Conservation (phyloP, 495 filamentous ascomycete species). For the Aspergillus heteromorphus region DNA sequence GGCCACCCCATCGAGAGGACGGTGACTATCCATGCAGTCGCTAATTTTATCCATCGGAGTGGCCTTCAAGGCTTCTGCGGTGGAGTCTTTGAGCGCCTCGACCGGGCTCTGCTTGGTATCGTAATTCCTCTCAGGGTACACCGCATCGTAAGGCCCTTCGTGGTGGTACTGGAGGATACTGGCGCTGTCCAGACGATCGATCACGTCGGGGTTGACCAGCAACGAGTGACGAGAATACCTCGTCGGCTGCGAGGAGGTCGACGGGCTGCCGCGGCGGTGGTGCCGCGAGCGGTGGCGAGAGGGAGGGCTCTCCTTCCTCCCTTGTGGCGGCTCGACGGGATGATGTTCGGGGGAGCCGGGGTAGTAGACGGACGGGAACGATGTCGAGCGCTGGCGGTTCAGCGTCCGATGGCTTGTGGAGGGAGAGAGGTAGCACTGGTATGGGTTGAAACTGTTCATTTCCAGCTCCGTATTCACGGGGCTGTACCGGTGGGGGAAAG, state of each 20-base stretch:
- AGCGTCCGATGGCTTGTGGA: constrained; percentile 21
- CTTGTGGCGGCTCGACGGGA: constrained; percentile 28
- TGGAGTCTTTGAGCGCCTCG: constrained; percentile 68
- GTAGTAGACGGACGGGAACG: constrained; percentile 27
- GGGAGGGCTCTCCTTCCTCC: constrained; percentile 14
- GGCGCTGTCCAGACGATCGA: constrained; percentile 72
- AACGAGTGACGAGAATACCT: constrained; percentile 53
- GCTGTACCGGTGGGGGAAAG: constrained; percentile 3
- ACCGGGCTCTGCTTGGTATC: constrained; percentile 60
- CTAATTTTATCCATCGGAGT: constrained; percentile 75
- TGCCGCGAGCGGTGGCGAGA: constrained; percentile 18
- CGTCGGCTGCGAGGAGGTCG: constrained; percentile 1
- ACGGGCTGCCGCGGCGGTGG: constrained; percentile 7
- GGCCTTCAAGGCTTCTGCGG: constrained; percentile 72
- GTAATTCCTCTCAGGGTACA: constrained; percentile 65
- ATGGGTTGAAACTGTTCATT: constrained; percentile 34
- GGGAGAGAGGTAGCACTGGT: constrained; percentile 31
- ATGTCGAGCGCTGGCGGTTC: constrained; percentile 24
- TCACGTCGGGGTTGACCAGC: constrained; percentile 65
- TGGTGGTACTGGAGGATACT: constrained; percentile 71
- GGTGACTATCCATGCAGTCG: constrained; percentile 68
- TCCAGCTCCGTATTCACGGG: constrained; percentile 4
- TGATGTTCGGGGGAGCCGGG: constrained; percentile 28
- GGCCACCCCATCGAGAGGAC: constrained; percentile 81
- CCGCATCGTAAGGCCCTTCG: constrained; percentile 87